These are phyloP conservation scores for Starmerella davenportii DNA, from an alignment of 805 yeast species.

Conservation along the genomic window DNA sequence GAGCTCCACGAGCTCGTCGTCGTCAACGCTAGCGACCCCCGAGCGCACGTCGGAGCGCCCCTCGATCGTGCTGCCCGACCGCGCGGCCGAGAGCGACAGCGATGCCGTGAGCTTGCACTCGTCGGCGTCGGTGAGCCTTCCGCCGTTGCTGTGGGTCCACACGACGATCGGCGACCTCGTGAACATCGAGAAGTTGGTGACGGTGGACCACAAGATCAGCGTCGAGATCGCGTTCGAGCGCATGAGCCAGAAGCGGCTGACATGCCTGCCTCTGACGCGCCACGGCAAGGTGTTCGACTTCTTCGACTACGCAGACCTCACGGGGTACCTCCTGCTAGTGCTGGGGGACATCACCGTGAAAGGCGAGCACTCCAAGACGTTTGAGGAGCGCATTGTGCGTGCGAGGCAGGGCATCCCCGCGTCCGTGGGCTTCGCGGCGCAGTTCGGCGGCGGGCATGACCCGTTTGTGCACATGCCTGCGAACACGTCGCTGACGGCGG, in stretches of 20 bases:
- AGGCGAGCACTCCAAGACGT: constrained; percentile 23
- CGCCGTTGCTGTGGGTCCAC: constrained; percentile 11
- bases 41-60: not conserved
- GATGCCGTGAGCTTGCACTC: constrained; percentile 13
- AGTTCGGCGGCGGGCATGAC: constrained; percentile 59
- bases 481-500: constrained; percentile 40
- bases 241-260: constrained; percentile 50
- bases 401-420: constrained; percentile 82
- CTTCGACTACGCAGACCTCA: constrained; percentile 82
- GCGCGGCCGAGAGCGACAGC: constrained; percentile 12
- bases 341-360: constrained; percentile 42
- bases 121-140: constrained; percentile 1
- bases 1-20: not conserved
- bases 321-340: constrained; percentile 67
- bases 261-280: constrained; percentile 57
- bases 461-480: constrained; percentile 69
- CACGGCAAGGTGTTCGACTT: constrained; percentile 28
- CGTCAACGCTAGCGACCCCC: not conserved
- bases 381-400: constrained; percentile 28
- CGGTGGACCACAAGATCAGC: constrained; percentile 45
- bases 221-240: constrained; percentile 82
- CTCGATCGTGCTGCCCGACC: not conserved
- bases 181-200: constrained; percentile 58
- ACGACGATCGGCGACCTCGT: constrained; percentile 55
- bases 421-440: constrained; percentile 75